phyloP scores from a whole-genome alignment of 2,329 filamentous ascomycete genomes.

The Talaromyces sp. region DNA sequence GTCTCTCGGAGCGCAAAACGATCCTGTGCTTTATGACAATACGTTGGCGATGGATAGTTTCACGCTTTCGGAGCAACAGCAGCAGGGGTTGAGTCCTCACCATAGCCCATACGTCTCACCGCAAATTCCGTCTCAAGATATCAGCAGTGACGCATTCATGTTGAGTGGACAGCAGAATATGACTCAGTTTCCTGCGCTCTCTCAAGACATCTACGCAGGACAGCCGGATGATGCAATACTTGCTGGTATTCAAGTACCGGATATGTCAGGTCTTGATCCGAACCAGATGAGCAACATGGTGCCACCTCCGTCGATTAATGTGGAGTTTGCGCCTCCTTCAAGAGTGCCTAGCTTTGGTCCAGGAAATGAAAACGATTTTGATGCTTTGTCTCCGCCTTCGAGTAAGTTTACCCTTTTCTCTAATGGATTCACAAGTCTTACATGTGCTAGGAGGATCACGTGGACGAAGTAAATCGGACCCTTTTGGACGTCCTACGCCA shows the following conservation, averaged over 20 bases:
- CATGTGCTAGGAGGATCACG: constrained; percentile 45
- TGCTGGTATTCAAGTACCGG: constrained; percentile 44
- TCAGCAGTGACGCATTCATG: constrained; percentile 44
- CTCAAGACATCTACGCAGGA: constrained; percentile 49
- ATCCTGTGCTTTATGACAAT: constrained; percentile 70
- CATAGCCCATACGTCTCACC: constrained; percentile 73
- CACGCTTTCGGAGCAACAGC: constrained; percentile 66
- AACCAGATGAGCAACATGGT: constrained; percentile 72
- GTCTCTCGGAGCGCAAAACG: constrained; percentile 68
- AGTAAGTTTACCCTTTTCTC: constrained; percentile 33
- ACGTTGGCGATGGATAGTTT: constrained; percentile 75
- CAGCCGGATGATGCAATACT: constrained; percentile 43
- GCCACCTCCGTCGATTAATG: constrained; percentile 93
- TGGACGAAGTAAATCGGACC: constrained; percentile 60
- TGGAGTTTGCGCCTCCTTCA: constrained; percentile 80
- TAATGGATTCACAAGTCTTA: neutral
- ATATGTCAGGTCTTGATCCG: constrained; percentile 56
- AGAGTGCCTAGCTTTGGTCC: constrained; percentile 64
- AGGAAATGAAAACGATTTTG: constrained; percentile 63
- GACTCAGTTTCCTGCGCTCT: constrained; percentile 47
- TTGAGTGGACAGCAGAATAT: constrained; percentile 47
- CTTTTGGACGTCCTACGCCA: constrained; percentile 39
- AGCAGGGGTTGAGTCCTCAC: constrained; percentile 56
- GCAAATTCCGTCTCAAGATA: constrained; percentile 69
- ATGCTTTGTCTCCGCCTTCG: constrained; percentile 77